These are phyloP conservation scores for Acanthamoeba royreba DNA, from an alignment of 208 protist species.

Conservation along the genomic window DNA sequence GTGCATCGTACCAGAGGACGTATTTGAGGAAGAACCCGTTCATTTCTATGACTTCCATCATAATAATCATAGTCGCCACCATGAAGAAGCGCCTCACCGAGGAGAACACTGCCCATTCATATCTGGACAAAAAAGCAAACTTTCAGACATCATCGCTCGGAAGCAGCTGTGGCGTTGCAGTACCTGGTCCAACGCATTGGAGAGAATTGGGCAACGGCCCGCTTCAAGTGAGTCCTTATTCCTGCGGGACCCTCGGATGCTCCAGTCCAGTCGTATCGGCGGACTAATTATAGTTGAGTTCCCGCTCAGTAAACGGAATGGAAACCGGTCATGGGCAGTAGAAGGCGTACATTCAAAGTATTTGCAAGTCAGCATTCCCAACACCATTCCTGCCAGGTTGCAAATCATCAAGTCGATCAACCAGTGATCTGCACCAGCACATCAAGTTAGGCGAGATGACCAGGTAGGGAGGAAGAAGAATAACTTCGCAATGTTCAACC, in stretches of 20 bases:
- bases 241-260: neutral
- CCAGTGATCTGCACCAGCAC: slow-evolving; percentile 96
- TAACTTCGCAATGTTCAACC: too few species aligned
- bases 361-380: slow-evolving; percentile 77
- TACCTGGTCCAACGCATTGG: neutral
- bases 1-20: neutral
- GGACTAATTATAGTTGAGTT: neutral
- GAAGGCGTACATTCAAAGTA: slow-evolving; percentile 65
- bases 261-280: neutral
- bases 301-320: neutral
- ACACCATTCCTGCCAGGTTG: slow-evolving; percentile 90
- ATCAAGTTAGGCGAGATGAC: neutral
- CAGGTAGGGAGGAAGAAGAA: neutral
- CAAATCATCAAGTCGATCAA: slow-evolving; percentile 93
- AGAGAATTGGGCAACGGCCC: neutral
- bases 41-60: slow-evolving; percentile 8
- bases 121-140: too few species aligned
- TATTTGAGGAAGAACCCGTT: slow-evolving; percentile 44
- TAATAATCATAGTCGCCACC: neutral
- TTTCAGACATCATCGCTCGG: too few species aligned
- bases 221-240: neutral
- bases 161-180: too few species aligned
- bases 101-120: neutral
- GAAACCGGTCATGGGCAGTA: neutral
- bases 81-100: neutral